These are phyloP conservation scores for Oryza longistaminata DNA, from an alignment of 176 grass and related monocot genomes.

Conservation along the genomic window DNA sequence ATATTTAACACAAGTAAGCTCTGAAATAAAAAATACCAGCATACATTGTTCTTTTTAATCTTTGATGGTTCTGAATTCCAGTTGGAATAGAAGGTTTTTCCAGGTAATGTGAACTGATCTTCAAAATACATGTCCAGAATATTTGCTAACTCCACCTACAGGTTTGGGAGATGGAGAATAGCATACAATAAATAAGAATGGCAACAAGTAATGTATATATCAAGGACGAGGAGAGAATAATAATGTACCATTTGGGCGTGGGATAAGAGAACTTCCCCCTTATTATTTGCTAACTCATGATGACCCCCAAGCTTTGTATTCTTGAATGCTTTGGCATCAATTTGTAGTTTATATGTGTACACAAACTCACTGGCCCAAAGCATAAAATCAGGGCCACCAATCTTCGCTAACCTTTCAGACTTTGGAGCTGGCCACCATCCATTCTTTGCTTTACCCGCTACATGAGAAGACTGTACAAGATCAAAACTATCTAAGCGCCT, in stretches of 20 bases:
- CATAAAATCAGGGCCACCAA: constrained; percentile 45
- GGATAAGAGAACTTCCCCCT: constrained; percentile 78
- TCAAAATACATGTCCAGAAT: constrained; percentile 95
- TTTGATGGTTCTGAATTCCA: constrained; percentile 56
- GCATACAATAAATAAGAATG: constrained; percentile 4
- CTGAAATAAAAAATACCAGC: constrained; percentile 4
- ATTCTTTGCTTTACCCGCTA: constrained; percentile 31
- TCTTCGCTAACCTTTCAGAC: constrained; percentile 55
- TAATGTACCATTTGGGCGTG: constrained; percentile 89
- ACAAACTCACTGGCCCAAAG: constrained; percentile 69
- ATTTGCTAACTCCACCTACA: constrained; percentile 74
- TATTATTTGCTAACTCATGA: constrained; percentile 64
- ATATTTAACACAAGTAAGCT: background rate
- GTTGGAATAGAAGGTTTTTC: constrained; percentile 58
- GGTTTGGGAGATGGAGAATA: constrained; percentile 16
- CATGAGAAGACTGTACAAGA: constrained; percentile 26
- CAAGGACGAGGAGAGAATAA: constrained; percentile 15
- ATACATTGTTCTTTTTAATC: constrained; percentile 66
- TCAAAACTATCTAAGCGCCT: constrained; percentile 48
- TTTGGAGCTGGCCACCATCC: constrained; percentile 69
- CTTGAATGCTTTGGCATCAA: constrained; percentile 49
- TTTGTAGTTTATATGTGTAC: constrained; percentile 74
- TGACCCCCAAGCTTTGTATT: constrained; percentile 64
- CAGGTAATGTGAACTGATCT: constrained; percentile 74
- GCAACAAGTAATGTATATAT: constrained; percentile 1